Evolutionary conservation across 495 filamentous ascomycete species (phyloP).

Genomic region (Rostrohypoxylon terebratum): DNA sequence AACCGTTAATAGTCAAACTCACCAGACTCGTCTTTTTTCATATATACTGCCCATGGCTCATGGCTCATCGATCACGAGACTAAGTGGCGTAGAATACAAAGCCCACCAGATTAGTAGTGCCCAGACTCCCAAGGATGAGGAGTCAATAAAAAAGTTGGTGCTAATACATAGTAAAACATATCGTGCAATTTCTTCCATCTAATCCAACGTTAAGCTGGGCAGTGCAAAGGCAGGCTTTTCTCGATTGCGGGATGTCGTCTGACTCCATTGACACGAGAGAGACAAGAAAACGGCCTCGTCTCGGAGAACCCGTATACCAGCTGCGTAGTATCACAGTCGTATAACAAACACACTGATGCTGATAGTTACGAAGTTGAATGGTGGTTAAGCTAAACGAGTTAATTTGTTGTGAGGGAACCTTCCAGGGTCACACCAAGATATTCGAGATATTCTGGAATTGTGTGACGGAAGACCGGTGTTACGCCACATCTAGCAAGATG

Average conservation of each 20-base stretch:
- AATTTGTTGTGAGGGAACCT: slow-evolving; percentile 20
- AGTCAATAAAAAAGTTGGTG: neutral
- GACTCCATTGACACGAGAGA: neutral
- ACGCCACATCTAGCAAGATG: slow-evolving; percentile 1
- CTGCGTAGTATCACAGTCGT: neutral
- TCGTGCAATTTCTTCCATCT: neutral
- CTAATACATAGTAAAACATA: neutral
- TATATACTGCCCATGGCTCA: neutral
- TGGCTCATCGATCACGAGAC: neutral
- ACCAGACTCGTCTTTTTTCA: neutral
- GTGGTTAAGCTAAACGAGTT: neutral
- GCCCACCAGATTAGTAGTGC: neutral
- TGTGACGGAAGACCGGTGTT: slow-evolving; percentile 21
- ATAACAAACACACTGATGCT: neutral
- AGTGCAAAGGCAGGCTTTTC: slow-evolving; percentile 6
- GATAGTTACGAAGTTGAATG: neutral
- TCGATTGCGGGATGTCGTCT: neutral
- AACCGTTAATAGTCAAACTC: neutral
- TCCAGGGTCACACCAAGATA: slow-evolving; percentile 7
- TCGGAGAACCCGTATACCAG: slow-evolving; percentile 5
- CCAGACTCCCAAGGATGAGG: neutral
- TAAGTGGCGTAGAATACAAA: neutral
- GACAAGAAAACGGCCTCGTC: neutral
- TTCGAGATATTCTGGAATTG: slow-evolving; percentile 33
- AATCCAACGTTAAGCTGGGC: slow-evolving; percentile 2